Evolutionary conservation across 1,139 yeast genomes (phyloP).

Genomic region (Wickerhamomyces sp.): DNA sequence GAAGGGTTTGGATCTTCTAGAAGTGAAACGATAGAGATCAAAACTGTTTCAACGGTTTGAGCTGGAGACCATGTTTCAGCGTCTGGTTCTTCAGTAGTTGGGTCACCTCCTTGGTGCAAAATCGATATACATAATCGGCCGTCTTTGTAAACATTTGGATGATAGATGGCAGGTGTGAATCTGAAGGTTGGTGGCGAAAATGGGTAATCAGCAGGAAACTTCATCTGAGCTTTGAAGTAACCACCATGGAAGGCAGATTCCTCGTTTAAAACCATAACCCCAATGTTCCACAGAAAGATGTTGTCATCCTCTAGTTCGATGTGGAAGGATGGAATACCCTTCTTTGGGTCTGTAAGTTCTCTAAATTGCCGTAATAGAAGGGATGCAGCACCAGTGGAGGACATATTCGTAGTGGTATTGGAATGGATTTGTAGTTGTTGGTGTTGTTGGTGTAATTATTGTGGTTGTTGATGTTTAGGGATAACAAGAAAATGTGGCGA

Average conservation of each 20-base stretch:
- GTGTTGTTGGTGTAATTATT: too few species aligned
- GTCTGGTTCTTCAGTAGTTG: slow-evolving; percentile 86
- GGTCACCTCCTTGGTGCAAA: slow-evolving; percentile 85
- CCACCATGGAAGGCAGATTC: slow-evolving; percentile 95
- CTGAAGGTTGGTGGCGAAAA: slow-evolving; percentile 87
- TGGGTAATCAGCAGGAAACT: slow-evolving; percentile 88
- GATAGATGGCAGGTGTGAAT: slow-evolving; percentile 92
- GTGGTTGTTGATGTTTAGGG: too few species aligned
- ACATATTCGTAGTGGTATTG: too few species aligned
- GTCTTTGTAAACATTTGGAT: slow-evolving; percentile 91
- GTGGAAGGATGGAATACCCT: slow-evolving; percentile 87
- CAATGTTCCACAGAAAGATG: slow-evolving; percentile 88
- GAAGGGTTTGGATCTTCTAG: slow-evolving; percentile 90
- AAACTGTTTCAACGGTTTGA: slow-evolving; percentile 87
- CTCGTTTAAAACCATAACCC: slow-evolving; percentile 85
- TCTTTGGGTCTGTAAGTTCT: slow-evolving; percentile 90
- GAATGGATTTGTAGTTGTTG: too few species aligned
- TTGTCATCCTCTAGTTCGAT: slow-evolving; percentile 86
- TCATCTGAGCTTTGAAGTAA: slow-evolving; percentile 91
- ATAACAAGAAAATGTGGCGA: too few species aligned
- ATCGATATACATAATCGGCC: slow-evolving; percentile 92
- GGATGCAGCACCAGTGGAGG: slow-evolving; percentile 22
- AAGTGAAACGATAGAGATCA: slow-evolving; percentile 83
- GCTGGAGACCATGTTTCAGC: slow-evolving; percentile 96
- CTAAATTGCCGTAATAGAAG: slow-evolving; percentile 88